A percentile compares a stretch with the other conserved stretches of the same genome.
Evolutionary conservation across 2,329 filamentous ascomycete species (phyloP).

Genomic region (Cryphonectria radicalis): DNA sequence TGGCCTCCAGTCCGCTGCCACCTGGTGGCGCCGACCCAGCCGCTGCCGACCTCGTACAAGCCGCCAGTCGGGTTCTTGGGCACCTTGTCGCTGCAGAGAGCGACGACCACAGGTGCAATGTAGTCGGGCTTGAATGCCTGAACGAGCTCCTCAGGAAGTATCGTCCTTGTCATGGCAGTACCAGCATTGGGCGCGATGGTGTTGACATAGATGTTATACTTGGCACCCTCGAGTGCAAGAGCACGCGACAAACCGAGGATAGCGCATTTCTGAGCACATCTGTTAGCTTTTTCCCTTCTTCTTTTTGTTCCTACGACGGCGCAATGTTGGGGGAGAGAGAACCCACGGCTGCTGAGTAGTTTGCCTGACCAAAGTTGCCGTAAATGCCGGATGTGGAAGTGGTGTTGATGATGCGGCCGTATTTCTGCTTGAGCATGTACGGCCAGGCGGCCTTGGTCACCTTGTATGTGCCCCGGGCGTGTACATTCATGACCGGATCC

Average conservation of each 20-base stretch:
- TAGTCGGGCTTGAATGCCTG: constrained; percentile 99
- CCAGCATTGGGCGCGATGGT: constrained; percentile 97
- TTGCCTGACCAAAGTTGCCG: constrained; percentile 98
- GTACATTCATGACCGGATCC: constrained; percentile 90
- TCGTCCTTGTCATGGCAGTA: constrained; percentile 90
- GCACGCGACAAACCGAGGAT: constrained; percentile 96
- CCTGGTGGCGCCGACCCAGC: constrained; percentile 88
- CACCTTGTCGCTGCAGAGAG: constrained; percentile 83
- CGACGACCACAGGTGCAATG: constrained; percentile 88
- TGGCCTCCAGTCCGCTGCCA: constrained; percentile 93
- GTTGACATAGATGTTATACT: constrained; percentile 98
- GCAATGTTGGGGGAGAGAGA: neutral
- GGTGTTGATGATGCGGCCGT: constrained; percentile 95
- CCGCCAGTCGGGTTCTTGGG: constrained; percentile 83
- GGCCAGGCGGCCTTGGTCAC: constrained; percentile 97
- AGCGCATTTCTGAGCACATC: constrained; percentile 70
- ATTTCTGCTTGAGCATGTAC: constrained; percentile 97
- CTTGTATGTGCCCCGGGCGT: constrained; percentile 94
- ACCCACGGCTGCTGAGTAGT: constrained; percentile 88
- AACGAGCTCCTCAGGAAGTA: constrained; percentile 96
- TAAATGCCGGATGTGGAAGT: constrained; percentile 97
- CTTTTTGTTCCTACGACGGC: neutral
- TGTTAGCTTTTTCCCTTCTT: constrained; percentile 33
- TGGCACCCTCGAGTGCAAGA: constrained; percentile 87
- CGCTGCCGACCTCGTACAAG: constrained; percentile 92